Base-by-base conservation (phyloP, 225 moss, liverwort and hornwort species). In the Pseudoscleropodium purum region DNA sequence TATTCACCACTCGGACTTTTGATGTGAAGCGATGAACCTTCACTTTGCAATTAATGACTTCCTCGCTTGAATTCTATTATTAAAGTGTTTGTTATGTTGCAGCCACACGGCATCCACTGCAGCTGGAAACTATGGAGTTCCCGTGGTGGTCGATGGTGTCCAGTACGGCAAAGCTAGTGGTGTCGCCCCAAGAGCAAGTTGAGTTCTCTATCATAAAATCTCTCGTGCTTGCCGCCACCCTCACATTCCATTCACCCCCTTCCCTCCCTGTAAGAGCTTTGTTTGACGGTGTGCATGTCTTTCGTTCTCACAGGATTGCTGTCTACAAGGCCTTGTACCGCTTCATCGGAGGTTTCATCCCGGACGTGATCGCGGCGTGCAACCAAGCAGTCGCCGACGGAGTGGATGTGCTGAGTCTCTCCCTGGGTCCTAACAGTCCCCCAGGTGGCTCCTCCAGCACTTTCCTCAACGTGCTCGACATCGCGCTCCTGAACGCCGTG, bases 361-460 rank as follows among this genome's bases (percentile, higher is more conserved):
- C 97, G 19, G 97, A 97, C 70, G 96, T 97, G 18, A 92, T 97
- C n/a, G 96, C 97, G 37, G 97, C 97, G 47, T 96, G 96, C 62
- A 96, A 97, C 83, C 94, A 96, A 95, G 96, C 97, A 62, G 95
- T 95, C 15, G 92, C 95, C 36, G 97, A 97, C 61, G 97, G 97
- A 79, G 95, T 97, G 23, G 97, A 97, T 61, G 89, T 97, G 52
- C 84, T 97, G 81, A 96, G 91, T 78, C 90, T 97, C 12, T 96
- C 97, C 3, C 91, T 97, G 19, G 97, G 97, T 47, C 97, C 97
- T 18, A 95, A 94, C 90, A 91, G 92, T 63, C 97, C 97, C 9
- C 97, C 97, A 11, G 91, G 92, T 36, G 95, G 95, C 37, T 89
- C 96, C 4, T 85, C 96, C 63, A 93, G 91, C 81, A 94, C 93